Percentiles rank a stretch among this genome's conserved stretches.
Conservation (phyloP, 805 yeast genomes). For the Saccharomyces paradoxus region DNA sequence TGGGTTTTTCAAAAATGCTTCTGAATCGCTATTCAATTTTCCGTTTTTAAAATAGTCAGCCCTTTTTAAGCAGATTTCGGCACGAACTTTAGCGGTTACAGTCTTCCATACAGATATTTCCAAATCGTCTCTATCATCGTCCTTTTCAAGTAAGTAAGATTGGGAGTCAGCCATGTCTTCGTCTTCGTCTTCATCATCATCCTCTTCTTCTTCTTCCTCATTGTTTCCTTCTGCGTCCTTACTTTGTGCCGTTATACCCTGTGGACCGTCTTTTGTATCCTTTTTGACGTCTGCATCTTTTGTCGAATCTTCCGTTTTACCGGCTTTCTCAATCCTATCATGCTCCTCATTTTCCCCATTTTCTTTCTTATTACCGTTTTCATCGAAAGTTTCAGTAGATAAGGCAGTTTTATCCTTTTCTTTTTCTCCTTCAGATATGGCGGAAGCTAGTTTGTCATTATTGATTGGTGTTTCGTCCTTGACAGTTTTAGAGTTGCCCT, state of each 20-base stretch:
- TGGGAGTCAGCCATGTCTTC: slow-evolving; percentile 37
- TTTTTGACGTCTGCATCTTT: slow-evolving; percentile 22
- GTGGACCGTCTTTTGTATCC: slow-evolving; percentile 31
- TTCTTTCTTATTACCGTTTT: background rate
- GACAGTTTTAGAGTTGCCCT: background rate
- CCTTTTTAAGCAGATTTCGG: slow-evolving; percentile 63
- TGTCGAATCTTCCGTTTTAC: slow-evolving; percentile 14
- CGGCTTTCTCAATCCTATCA: slow-evolving; percentile 27
- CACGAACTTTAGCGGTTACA: slow-evolving; percentile 70
- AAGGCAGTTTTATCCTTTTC: background rate
- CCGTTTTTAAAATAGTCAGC: slow-evolving; percentile 55
- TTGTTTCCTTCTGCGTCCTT: slow-evolving; percentile 5
- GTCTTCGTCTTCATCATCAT: slow-evolving; percentile 38
- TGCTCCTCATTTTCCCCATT: slow-evolving; percentile 17
- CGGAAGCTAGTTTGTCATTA: background rate
- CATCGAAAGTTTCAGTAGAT: background rate
- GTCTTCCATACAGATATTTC: slow-evolving; percentile 79
- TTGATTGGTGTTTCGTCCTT: background rate
- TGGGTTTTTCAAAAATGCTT: slow-evolving; percentile 60
- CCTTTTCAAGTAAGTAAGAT: slow-evolving; percentile 41
- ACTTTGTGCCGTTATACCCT: slow-evolving; percentile 3
- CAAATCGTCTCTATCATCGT: slow-evolving; percentile 57
- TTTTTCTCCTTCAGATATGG: background rate
- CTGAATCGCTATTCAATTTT: slow-evolving; percentile 55
- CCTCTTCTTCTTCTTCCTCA: slow-evolving; percentile 30